phyloP scores from a whole-genome alignment of 2,329 filamentous ascomycete species.

The Cladosporium sp. region DNA sequence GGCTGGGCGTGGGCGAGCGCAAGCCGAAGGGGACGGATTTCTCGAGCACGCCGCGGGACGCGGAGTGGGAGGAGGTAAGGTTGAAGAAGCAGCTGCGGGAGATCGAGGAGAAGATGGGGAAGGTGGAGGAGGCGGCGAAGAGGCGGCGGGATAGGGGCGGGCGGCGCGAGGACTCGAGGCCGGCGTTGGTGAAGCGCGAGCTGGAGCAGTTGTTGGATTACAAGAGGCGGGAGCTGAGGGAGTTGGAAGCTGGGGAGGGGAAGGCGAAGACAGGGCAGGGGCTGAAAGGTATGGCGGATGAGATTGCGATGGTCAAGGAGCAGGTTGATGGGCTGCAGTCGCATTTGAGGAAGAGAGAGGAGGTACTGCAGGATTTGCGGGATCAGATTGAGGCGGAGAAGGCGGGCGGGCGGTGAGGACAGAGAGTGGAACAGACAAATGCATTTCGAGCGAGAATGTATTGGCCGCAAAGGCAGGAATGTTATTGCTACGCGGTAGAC shows the following conservation, averaged over 20 bases:
- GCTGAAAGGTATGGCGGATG: constrained; percentile 72
- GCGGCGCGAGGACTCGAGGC: constrained; percentile 65
- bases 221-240: constrained; percentile 74
- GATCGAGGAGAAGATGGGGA: constrained; percentile 78
- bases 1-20: constrained; percentile 70
- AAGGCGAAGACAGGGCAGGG: constrained; percentile 63
- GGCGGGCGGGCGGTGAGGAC: neutral
- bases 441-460: neutral
- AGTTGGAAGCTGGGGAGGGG: constrained; percentile 65
- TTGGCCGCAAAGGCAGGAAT: too few species aligned
- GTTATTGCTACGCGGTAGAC: neutral
- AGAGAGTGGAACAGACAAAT: neutral
- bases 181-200: constrained; percentile 88
- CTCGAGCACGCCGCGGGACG: constrained; percentile 71
- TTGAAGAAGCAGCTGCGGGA: constrained; percentile 88
- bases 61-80: constrained; percentile 95
- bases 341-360: constrained; percentile 71
- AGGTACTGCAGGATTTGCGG: constrained; percentile 67
- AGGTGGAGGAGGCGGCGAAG: constrained; percentile 65
- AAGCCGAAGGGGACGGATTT: constrained; percentile 87
- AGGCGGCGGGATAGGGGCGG: constrained; percentile 35
- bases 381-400: constrained; percentile 77
- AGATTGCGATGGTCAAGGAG: constrained; percentile 84
- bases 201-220: constrained; percentile 91
- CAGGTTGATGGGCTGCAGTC: constrained; percentile 85